Percentiles rank a stretch among this genome's conserved stretches.
phyloP scores from a whole-genome alignment of 805 yeast genomes.

The Candida coquimbonensis region DNA sequence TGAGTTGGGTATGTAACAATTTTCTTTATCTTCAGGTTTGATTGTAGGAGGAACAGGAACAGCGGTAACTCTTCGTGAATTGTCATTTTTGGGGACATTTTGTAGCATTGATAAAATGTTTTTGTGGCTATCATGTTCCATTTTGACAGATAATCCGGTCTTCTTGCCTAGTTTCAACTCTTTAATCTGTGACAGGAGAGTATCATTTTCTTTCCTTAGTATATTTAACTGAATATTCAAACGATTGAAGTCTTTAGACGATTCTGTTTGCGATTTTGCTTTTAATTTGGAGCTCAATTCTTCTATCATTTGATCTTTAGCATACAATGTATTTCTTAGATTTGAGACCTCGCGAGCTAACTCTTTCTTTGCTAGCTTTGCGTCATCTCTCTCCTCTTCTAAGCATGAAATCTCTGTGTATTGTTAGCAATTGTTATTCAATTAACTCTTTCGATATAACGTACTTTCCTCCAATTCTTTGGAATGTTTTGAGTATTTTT shows the following conservation, averaged over 20 bases:
- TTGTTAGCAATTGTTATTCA: not conserved
- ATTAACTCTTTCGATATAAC: not conserved
- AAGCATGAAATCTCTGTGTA: not conserved
- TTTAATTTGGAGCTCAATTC: not conserved
- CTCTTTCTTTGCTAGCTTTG: not conserved
- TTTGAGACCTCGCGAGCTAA: not conserved
- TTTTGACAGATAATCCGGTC: not conserved
- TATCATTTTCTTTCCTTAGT: not conserved
- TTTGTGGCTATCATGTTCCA: not conserved
- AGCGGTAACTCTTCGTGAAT: not conserved
- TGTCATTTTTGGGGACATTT: not conserved
- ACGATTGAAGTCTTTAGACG: conserved; percentile 4
- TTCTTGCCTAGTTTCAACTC: not conserved
- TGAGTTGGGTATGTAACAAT: not conserved
- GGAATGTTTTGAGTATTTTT: not conserved
- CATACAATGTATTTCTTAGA: not conserved
- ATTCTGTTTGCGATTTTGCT: not conserved
- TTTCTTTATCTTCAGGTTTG: conserved; percentile 2
- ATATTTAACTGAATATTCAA: conserved; percentile 6
- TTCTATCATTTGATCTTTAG: not conserved
- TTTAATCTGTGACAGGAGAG: not conserved
- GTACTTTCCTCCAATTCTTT: conserved; percentile 1
- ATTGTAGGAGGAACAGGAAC: not conserved
- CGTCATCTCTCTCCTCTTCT: not conserved
- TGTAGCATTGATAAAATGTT: conserved; percentile 5